Base-by-base conservation (phyloP, 1,284 basidiomycete genomes). In the Ustilago curta region DNA sequence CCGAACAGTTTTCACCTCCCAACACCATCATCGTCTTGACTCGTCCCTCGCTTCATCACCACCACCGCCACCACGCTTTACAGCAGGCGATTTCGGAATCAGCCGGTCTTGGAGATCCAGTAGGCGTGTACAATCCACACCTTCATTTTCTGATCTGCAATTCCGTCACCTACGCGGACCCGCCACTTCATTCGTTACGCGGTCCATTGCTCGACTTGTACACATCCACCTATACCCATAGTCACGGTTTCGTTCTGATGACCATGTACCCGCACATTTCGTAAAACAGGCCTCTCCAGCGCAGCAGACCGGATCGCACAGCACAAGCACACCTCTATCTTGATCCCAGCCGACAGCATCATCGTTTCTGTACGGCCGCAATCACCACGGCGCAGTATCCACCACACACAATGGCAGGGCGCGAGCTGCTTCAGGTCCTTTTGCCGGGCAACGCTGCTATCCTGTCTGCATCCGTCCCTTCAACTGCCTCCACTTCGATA, bases 371-470 rank as follows among this genome's bases (percentile, higher is more conserved):
- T 40, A 39, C 16, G 23, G 29, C 7, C 32, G 19, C 43, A 29
- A 29, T 25, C 45, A 29, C 18, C 45, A 29, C 32, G 35, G 2
- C 35, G 35, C 35, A 37, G 14, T 14, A 37, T n/a, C n/a, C n/a
- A 37, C 35, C 35, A 23, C 23, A 11, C 44, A 59, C n/a, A 9
- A 76, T 76, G 73, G 57, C 64, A 27, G 69, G 63, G 1, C 51
- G 73, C 11, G 73, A 76, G 53, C 70, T 78, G 29, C 55, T 80
- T 2, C 78, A 78, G 50, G 77, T 80, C 40, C 56, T 80, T 6
- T 48, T 80, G 27, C 78, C 78, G 14, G 77, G 76, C 59, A 77
- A 73, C 43, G 56, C 60, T 1, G 65, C 70, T 39, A 69, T 80
- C 27, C 60, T 80, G 25, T 71, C 70, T 7, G 77, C 71, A 14